Evolutionary conservation across 108 stramenopile genomes (phyloP), one percentile per base, ranked within the genome.

Genomic region (Fistulifera pelliculosa): DNA sequence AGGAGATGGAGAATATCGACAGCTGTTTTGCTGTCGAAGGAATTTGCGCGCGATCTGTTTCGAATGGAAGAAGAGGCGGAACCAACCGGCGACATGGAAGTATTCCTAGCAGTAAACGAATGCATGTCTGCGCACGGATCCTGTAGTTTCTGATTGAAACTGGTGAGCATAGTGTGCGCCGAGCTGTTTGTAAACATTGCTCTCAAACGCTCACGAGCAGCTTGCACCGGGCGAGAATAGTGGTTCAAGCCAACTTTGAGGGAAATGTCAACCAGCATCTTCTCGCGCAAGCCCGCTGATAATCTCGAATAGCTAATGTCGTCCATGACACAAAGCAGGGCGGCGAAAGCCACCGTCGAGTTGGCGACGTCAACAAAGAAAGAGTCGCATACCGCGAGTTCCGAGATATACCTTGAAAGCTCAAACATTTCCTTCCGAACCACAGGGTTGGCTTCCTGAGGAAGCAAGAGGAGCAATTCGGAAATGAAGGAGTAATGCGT

Each of bases 351-450:
- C 35, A 89, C 62, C 3, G 72, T 63, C 4, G 79, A 82, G 13
- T 74, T 52, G 38, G 65, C 49, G 40, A 62, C 44, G 27, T 66
- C 67, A 3, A 85, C 76, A 55, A 82, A 89, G 48, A 60, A 71
- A 12, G 79, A 68, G 54, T 89, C 83, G 53, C 81, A 83, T 13
- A 82, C 71, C 1, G 75, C 64, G 0, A 89, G 52, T 40, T 85
- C 83, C 6, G 83, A 67, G 17, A 85, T 58, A 56, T 81, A 89
- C 41, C 75, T 62, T 24, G 81, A 66, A 16, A 80, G 41, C 21
- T 79, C 81, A 45, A 74, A 82, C 1, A 88, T 59, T 16, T 84
- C 81, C 43, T 88, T 74, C 5, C 74, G 70, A 5, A 61, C 72
- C 2, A 59, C 41, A n/a, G 72, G 60, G 44, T 66, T 54, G 11